Evolutionary conservation across 208 protist species (phyloP).

Genomic region (Wallacemonas sp.): DNA sequence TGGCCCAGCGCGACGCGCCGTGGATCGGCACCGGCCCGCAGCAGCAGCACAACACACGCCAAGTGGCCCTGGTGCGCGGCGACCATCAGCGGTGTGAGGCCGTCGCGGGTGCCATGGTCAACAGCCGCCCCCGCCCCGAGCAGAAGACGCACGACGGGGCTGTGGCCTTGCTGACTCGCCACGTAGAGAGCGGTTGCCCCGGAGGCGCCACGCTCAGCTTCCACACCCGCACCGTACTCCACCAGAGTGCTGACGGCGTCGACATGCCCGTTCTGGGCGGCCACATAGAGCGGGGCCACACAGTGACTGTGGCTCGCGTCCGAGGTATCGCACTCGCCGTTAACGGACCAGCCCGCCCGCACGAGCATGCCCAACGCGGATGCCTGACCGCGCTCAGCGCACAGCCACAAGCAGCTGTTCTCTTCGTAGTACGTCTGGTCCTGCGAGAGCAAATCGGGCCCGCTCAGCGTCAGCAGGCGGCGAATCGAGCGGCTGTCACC

Average conservation of each 20-base stretch:
- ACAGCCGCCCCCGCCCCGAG: slow-evolving; percentile 8
- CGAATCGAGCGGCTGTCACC: slow-evolving; percentile 4
- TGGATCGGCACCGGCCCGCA: slow-evolving; percentile 24
- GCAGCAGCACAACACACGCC: slow-evolving; percentile 18
- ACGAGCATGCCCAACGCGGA: slow-evolving; percentile 14
- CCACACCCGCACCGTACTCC: slow-evolving; percentile 17
- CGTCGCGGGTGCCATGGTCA: slow-evolving; percentile 19
- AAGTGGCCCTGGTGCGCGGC: slow-evolving; percentile 33
- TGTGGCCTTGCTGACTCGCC: slow-evolving; percentile 25
- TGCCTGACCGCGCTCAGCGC: slow-evolving; percentile 23
- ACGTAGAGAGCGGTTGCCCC: slow-evolving; percentile 34
- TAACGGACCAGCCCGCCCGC: slow-evolving; percentile 13
- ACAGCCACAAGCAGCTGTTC: slow-evolving; percentile 33
- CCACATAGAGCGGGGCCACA: slow-evolving; percentile 35
- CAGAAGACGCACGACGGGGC: slow-evolving; percentile 15
- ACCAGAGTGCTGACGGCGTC: slow-evolving; percentile 17
- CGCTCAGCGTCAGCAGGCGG: slow-evolving; percentile 1
- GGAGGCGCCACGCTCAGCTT: slow-evolving; percentile 6
- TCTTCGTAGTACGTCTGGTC: neutral
- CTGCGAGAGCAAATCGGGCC: neutral
- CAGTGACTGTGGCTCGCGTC: neutral
- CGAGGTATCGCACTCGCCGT: neutral
- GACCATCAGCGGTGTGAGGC: slow-evolving; percentile 42
- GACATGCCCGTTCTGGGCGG: slow-evolving; percentile 31
- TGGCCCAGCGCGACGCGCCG: slow-evolving; percentile 13